Evolutionary conservation across 2,329 filamentous ascomycete species (phyloP).

Genomic region (Colletotrichum liriopes): DNA sequence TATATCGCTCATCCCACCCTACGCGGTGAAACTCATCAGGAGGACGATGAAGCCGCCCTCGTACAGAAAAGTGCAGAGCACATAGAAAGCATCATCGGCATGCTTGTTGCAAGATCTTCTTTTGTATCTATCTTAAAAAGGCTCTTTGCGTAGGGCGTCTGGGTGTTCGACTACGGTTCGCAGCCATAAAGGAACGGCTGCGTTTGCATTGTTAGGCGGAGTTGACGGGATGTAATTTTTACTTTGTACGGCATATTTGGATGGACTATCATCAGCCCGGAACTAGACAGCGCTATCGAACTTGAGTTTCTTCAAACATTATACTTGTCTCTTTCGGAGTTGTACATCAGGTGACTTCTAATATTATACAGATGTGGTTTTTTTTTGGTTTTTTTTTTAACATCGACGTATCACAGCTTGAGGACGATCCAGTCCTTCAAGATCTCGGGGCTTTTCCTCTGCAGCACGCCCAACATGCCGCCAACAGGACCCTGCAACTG

Average conservation of each 20-base stretch:
- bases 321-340: background rate
- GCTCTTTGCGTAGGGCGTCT: slow-evolving; percentile 22
- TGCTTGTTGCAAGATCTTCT: slow-evolving; percentile 15
- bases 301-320: slow-evolving; percentile 21
- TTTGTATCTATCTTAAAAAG: slow-evolving; percentile 21
- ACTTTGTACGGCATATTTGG: slow-evolving; percentile 39
- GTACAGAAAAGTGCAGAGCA: slow-evolving; percentile 91
- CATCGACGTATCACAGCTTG: slow-evolving; percentile 52
- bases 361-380: background rate
- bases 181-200: slow-evolving; percentile 24
- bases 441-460: slow-evolving; percentile 59
- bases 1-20: slow-evolving; percentile 88
- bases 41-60: slow-evolving; percentile 91
- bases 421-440: slow-evolving; percentile 66
- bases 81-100: slow-evolving; percentile 56
- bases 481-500: slow-evolving; percentile 83
- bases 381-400: background rate
- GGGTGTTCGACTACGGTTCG: slow-evolving; percentile 4
- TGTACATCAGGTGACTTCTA: background rate
- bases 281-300: slow-evolving; percentile 44
- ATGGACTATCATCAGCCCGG: slow-evolving; percentile 13
- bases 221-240: slow-evolving; percentile 21
- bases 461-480: slow-evolving; percentile 76
- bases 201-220: slow-evolving; percentile 39
- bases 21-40: slow-evolving; percentile 87